Conservation (phyloP, 257 asterid genomes). For the Solanum phureja region DNA sequence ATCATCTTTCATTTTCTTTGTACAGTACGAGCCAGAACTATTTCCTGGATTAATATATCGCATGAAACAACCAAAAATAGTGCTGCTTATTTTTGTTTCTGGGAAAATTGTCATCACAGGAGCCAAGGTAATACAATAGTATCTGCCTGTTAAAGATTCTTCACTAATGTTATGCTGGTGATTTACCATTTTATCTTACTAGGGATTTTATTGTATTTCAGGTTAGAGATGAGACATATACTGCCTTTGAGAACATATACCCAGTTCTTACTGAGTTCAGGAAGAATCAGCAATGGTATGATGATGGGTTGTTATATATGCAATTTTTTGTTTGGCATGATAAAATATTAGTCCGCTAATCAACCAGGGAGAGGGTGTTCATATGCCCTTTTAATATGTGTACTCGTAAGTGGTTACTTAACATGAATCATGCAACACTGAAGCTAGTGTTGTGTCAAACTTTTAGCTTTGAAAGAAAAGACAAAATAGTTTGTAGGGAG, state of each 20-base stretch:
- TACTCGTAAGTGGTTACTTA: neutral
- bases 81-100: constrained; percentile 84
- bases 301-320: neutral
- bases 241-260: constrained; percentile 88
- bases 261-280: constrained; percentile 86
- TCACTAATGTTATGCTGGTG: neutral
- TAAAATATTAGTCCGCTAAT: neutral
- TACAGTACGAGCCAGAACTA: constrained; percentile 91
- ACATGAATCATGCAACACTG: neutral
- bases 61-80: constrained; percentile 92
- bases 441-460: neutral
- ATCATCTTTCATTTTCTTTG: neutral
- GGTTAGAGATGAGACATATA: constrained; percentile 87
- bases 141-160: neutral
- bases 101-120: constrained; percentile 96
- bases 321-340: neutral
- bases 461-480: neutral
- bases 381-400: neutral
- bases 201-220: constrained; percentile 10
- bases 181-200: neutral
- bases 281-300: constrained; percentile 93
- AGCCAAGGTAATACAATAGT: constrained; percentile 53
- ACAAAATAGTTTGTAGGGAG: neutral
- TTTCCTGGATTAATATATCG: constrained; percentile 90
- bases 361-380: neutral